Conservation (phyloP, 345 rosid species). For the Angophora floribunda region DNA sequence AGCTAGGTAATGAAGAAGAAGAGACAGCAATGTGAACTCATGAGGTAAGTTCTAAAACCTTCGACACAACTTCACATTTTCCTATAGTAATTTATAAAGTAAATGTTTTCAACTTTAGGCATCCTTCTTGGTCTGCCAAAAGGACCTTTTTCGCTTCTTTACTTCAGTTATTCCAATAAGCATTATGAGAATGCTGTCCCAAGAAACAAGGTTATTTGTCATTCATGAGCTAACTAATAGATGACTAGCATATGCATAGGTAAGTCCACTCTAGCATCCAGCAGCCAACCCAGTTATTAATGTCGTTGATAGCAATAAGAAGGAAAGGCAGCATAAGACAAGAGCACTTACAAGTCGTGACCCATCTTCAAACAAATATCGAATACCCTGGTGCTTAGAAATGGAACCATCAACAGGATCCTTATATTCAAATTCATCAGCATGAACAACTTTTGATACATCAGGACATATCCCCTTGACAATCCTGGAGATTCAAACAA, state of each 20-base stretch:
- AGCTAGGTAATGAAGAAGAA: background rate
- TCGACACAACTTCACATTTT: background rate
- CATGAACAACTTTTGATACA: conserved; percentile 60
- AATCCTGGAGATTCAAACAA: conserved; percentile 27
- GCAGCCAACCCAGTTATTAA: background rate
- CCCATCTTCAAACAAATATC: conserved; percentile 92
- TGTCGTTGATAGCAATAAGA: background rate
- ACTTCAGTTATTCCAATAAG: background rate
- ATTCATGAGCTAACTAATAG: background rate
- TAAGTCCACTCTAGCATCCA: background rate
- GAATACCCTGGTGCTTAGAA: conserved; percentile 90
- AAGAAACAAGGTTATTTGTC: background rate
- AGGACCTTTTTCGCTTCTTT: background rate
- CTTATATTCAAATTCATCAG: conserved; percentile 92
- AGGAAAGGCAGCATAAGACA: background rate
- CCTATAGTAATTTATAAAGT: background rate
- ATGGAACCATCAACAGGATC: conserved; percentile 96
- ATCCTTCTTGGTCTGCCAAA: background rate
- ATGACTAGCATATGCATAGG: background rate
- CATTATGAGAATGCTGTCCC: background rate
- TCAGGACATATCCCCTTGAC: conserved; percentile 58
- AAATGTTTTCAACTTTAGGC: background rate
- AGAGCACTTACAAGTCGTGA: conserved; percentile 66
- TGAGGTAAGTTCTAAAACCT: background rate
- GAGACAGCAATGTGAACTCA: background rate